Conservation (phyloP, 352 stramenopile genomes). For the Pythium phragmiticola region DNA sequence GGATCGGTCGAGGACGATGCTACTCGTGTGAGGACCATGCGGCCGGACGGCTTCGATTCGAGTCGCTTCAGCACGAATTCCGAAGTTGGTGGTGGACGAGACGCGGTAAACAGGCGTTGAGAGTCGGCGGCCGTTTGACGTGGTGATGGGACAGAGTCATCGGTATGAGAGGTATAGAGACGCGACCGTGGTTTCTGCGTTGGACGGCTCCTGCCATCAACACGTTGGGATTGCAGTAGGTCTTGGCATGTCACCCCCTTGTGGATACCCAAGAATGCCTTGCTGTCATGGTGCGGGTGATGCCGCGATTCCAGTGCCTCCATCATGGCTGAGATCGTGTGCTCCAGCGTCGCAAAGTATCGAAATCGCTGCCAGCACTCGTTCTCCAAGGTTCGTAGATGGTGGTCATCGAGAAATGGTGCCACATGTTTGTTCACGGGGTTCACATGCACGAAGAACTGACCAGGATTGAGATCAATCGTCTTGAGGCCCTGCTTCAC, state of each 20-base stretch:
- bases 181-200: background rate
- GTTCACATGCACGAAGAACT: conserved; percentile 61
- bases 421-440: conserved; percentile 55
- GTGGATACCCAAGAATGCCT: background rate
- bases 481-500: conserved; percentile 27
- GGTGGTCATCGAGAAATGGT: conserved; percentile 36
- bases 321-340: conserved; percentile 33
- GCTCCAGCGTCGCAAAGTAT: conserved; percentile 36
- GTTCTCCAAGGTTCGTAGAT: conserved; percentile 39
- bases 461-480: conserved; percentile 28
- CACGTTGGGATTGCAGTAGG: background rate
- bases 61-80: conserved; percentile 13
- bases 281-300: background rate
- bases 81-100: background rate
- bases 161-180: background rate
- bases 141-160: background rate
- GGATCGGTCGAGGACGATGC: background rate
- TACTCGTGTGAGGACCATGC: conserved; percentile 12
- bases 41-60: conserved; percentile 16
- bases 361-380: conserved; percentile 59
- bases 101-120: background rate
- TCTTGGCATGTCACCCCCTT: background rate
- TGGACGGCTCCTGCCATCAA: background rate
- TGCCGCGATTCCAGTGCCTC: conserved; percentile 28
- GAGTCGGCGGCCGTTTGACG: background rate